Percentiles rank a stretch among this genome's conserved stretches.
Evolutionary conservation across 768 basidiomycete species (phyloP).

Genomic region (Strobilomyces dryophilus): DNA sequence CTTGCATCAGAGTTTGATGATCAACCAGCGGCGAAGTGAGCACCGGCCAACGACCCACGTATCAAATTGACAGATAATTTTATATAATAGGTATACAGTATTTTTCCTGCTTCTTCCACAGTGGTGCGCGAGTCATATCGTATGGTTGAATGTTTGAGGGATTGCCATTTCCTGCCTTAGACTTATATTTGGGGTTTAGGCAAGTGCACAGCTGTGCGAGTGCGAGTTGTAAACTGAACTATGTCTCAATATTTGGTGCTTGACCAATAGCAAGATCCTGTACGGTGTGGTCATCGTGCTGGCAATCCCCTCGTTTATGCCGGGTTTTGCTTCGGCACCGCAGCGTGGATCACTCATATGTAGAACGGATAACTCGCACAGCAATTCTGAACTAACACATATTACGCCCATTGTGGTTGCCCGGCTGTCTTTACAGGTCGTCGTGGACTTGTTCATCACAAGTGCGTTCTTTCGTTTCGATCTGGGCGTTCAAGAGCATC

Average conservation of each 20-base stretch:
- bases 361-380: constrained; percentile 9
- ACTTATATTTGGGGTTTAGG: constrained; percentile 43
- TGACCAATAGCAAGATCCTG: constrained; percentile 19
- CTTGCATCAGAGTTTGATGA: neutral
- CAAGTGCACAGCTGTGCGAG: constrained; percentile 11
- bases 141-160: neutral
- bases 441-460: constrained; percentile 43
- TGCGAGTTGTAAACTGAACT: neutral
- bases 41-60: neutral
- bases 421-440: constrained; percentile 46
- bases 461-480: constrained; percentile 20
- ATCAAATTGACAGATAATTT: neutral
- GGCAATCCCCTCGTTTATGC: constrained; percentile 37
- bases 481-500: too few species aligned
- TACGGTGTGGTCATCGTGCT: constrained; percentile 32
- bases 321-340: constrained; percentile 41
- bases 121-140: neutral
- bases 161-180: neutral
- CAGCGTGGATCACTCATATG: constrained; percentile 40
- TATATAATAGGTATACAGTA: neutral
- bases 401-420: constrained; percentile 41
- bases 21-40: neutral
- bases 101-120: neutral
- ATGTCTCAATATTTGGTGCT: constrained; percentile 9
- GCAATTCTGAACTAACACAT: constrained; percentile 33